Base-by-base conservation (phyloP, 2,329 filamentous ascomycete species). In the Coccinonectria pachysandricola region DNA sequence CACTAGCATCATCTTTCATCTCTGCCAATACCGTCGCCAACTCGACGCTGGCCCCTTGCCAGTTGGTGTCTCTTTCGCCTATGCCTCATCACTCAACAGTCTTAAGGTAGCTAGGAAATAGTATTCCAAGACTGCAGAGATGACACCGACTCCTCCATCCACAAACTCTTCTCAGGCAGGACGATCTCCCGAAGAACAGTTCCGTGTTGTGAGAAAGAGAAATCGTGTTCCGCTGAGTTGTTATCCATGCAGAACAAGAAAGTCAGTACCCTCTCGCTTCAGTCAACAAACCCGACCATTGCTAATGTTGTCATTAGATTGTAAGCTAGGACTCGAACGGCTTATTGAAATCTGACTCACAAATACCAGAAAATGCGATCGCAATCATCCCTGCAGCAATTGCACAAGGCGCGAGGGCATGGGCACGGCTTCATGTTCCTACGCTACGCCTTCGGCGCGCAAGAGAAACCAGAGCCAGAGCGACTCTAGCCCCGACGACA, bases 141-240 rank as follows among this genome's bases (percentile, higher is more conserved):
- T 85, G 80, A 75, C 76, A 34, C 80, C 80, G 13, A 86, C 82
- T 26, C 79, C 83, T 29, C 76, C 79, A 12, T 86, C 81, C 15
- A 83, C 79, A 28, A 78, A 75, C 18, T 81, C 83, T 7, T 91
- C 85, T 39, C 76, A 76, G 32, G 74, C 79, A 38, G 68, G 64
- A 13, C 79, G 81, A 36, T 93, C 86, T 22, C 85, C 87, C 17
- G 84, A 94, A 53, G 75, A 82, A 27, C 80, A 88, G 40, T 93
- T 83, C 48, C 75, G 84, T 43, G 79, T 95, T 26, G 82, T 95
- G 33, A 78, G 88, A 40, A 93, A 92, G 62, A 75, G 88, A 52
- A 95, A 96, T 49, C 71, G 88, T 33, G 79, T 95, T 10, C 88
- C 88, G 23, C 65, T 96, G 25, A 95, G 86, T 47, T 96, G 88